These are phyloP conservation scores for Nigrospora oryzae DNA, from an alignment of 2,329 filamentous ascomycete genomes.

Conservation along the genomic window DNA sequence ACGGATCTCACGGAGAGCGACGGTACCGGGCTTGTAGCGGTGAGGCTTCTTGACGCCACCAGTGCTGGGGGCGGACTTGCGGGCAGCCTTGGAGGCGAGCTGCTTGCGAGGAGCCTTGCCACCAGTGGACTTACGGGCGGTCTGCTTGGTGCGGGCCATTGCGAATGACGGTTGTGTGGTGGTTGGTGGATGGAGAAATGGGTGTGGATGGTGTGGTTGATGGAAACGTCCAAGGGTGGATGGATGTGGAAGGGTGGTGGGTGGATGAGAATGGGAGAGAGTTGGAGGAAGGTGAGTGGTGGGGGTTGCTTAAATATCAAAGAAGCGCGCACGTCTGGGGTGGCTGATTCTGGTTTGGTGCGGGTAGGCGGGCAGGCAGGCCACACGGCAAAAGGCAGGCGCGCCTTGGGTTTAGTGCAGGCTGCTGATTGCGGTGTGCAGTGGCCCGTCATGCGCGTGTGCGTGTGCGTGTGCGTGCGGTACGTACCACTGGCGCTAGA, in stretches of 20 bases:
- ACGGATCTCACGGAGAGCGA: slow-evolving; percentile 97
- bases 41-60: slow-evolving; percentile 96
- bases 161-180: slow-evolving; percentile 24
- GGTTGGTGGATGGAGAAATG: slow-evolving; percentile 17
- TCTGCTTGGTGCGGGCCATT: slow-evolving; percentile 62
- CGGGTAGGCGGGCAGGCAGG: too few relatives aligned
- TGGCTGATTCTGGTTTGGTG: slow-evolving; percentile 19
- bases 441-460: not conserved
- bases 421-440: too few relatives aligned
- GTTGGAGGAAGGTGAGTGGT: slow-evolving; percentile 17
- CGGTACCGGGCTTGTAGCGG: slow-evolving; percentile 83
- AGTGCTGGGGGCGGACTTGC: slow-evolving; percentile 95
- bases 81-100: slow-evolving; percentile 97
- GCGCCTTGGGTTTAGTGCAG: too few relatives aligned
- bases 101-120: slow-evolving; percentile 84
- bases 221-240: slow-evolving; percentile 10
- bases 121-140: slow-evolving; percentile 69
- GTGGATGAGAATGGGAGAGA: slow-evolving; percentile 14
- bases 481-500: too few relatives aligned
- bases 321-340: slow-evolving; percentile 4
- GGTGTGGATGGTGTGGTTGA: slow-evolving; percentile 20
- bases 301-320: slow-evolving; percentile 21
- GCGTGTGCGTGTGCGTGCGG: too few relatives aligned
- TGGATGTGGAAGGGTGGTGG: slow-evolving; percentile 19
- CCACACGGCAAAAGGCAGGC: not conserved